Evolutionary conservation across 2,329 filamentous ascomycete genomes (phyloP), one percentile per base, ranked within the genome.

Genomic region (Stemphylium lycopersici): DNA sequence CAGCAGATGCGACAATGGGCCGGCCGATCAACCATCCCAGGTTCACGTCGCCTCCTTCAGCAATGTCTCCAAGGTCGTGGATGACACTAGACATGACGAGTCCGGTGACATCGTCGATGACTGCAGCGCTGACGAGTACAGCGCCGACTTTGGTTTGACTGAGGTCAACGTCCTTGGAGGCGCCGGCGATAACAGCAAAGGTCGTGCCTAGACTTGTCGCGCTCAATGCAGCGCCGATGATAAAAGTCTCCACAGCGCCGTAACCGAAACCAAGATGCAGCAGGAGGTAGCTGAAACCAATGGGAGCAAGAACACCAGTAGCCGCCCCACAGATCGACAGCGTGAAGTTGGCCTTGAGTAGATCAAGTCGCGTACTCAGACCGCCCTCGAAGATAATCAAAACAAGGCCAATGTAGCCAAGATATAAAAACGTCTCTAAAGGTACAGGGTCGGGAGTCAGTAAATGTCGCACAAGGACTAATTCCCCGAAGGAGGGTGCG

Each of bases 331-430:
- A 37, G 20, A 76, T 62, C 55, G 77, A 79, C 29, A 80, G 67
- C 3, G 75, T 13, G 38, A 81, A 74, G 52, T 81, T 81, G 29
- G 75, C 70, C 60, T 76, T 76, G 8, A 82, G 69, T 1, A 81
- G 70, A 58, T 81, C 80, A 3, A 81, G 62, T 0, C 79, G 77
- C 26, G 79, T 72, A 8, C 76, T 75, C 13, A 82, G 68, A 1
- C 80, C 79, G n/a, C 80, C 80, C 69, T 82, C 78, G 51, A 82
- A 81, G 36, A 82, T 81, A 51, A 82, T 80, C 34, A 82, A 63
- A 40, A 82, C 78, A 39, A 81, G 63, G 1, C 80, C 80, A 15
- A 82, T 67, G 60, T 82, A 82, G 16, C 80, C 80, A 18, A 82
- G 57, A 2, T 72, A 73, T 4, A 81, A 66, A 50, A 81, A 81